Evolutionary conservation across 2,329 filamentous ascomycete genomes (phyloP).

Genomic region (Diaporthe sp.): DNA sequence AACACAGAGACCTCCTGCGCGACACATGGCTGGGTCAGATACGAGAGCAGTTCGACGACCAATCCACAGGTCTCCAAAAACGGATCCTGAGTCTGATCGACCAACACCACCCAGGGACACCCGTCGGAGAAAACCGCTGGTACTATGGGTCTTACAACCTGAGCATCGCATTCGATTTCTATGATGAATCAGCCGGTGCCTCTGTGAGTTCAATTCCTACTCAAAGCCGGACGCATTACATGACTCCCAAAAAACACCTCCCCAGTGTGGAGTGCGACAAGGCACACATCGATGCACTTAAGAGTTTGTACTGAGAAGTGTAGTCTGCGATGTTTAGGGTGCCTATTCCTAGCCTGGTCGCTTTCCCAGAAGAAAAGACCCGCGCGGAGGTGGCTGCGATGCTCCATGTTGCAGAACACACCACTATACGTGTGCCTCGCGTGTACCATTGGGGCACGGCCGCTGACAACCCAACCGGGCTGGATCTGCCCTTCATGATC

Average conservation of each 20-base stretch:
- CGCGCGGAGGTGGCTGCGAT: background rate
- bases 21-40: background rate
- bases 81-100: background rate
- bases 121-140: background rate
- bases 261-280: background rate
- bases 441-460: background rate
- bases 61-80: background rate
- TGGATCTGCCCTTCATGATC: background rate
- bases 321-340: constrained; percentile 1
- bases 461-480: background rate
- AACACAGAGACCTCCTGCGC: background rate
- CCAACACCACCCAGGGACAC: background rate
- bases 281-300: background rate
- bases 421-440: constrained; percentile 9
- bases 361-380: background rate
- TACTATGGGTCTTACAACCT: constrained; percentile 16
- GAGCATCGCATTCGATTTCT: background rate
- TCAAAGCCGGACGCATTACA: background rate
- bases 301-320: background rate
- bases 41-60: background rate
- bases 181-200: background rate
- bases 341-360: background rate
- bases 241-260: background rate
- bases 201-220: background rate
- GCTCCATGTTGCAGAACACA: constrained; percentile 6